These are phyloP conservation scores for Geranium rotundifolium DNA, from an alignment of 345 rosid genomes.

Conservation along the genomic window DNA sequence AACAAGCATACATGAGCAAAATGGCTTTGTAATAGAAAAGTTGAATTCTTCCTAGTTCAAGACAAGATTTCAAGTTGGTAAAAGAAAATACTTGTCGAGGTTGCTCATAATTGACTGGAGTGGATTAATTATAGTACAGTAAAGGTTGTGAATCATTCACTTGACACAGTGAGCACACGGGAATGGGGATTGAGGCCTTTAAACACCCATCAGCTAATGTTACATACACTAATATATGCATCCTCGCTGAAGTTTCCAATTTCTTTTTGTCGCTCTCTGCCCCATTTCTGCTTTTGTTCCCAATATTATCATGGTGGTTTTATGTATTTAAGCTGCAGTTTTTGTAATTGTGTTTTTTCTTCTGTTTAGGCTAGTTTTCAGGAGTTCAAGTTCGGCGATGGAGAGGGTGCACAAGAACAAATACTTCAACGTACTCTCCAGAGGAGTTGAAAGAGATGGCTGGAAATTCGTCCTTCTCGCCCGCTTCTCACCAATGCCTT, in stretches of 20 bases:
- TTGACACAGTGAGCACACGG: background rate
- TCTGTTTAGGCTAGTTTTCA: slow-evolving; percentile 54
- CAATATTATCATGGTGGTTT: background rate
- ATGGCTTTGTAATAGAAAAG: background rate
- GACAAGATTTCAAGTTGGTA: background rate
- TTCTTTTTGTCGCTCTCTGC: background rate
- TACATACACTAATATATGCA: background rate
- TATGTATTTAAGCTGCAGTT: slow-evolving; percentile 1
- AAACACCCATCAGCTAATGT: background rate
- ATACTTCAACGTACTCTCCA: slow-evolving; percentile 61
- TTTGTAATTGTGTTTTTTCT: slow-evolving; percentile 1
- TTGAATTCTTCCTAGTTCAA: background rate
- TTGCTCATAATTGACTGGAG: background rate
- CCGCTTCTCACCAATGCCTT: slow-evolving; percentile 89
- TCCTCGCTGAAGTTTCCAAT: background rate
- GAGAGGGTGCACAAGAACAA: slow-evolving; percentile 60
- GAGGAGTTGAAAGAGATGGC: slow-evolving; percentile 83
- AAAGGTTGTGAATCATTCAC: background rate
- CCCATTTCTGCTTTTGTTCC: background rate
- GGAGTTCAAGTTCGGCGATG: slow-evolving; percentile 54
- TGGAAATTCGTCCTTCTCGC: slow-evolving; percentile 96
- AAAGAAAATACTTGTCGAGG: no score
- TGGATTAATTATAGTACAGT: background rate
- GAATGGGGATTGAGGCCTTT: background rate
- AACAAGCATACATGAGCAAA: background rate